Base-by-base conservation (phyloP, 331 rosid species). In the Quercus tomentella region DNA sequence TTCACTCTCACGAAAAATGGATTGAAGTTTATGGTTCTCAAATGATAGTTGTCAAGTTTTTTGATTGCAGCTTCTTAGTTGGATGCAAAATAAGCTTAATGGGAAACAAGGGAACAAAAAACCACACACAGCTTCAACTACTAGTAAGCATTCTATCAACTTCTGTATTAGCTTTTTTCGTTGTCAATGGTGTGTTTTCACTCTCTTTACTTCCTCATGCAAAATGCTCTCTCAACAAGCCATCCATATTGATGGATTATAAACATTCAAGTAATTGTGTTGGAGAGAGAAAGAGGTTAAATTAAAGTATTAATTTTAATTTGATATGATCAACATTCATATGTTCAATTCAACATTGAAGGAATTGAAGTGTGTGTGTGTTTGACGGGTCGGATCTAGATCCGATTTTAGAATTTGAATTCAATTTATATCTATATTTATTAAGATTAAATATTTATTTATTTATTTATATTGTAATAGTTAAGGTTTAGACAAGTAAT, bases 41-140 rank as follows among this genome's bases (percentile, higher is more conserved):
- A 63, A 5, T 43, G 61, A 18, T 78, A 54, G 52, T 57, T 21
- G 23, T 65, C 81, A 35, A 56, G 35, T 67, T 58, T 69, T 78
- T 60, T 75, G 49, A 22, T 74, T 84, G 88, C 89, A 96, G 99
- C 89, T 96, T 81, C 86, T 96, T 74, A 77, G 93, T 70, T 96
- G 99, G 99, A 88, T 96, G 96, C 99, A 96, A 81, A 92, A 86
- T 76, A 93, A 89, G 83, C 87, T 96, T 67, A 82, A 81, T 76
- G 97, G 94, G 51, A 93, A 88, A 81, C 96, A 84, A 72, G 94
- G 86, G 71, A 86, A 43, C 82, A 89, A 83, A 81, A 92, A 73
- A 81, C 80, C 91, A 76, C 55, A 80, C 51, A 63, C 83, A 62
- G 71, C 49, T 79, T 37, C 75, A 2, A 5, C 81, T 28, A 22